These are phyloP conservation scores for Chrysoporthe austroafricana DNA, from an alignment of 2,329 filamentous ascomycete genomes.

Conservation along the genomic window DNA sequence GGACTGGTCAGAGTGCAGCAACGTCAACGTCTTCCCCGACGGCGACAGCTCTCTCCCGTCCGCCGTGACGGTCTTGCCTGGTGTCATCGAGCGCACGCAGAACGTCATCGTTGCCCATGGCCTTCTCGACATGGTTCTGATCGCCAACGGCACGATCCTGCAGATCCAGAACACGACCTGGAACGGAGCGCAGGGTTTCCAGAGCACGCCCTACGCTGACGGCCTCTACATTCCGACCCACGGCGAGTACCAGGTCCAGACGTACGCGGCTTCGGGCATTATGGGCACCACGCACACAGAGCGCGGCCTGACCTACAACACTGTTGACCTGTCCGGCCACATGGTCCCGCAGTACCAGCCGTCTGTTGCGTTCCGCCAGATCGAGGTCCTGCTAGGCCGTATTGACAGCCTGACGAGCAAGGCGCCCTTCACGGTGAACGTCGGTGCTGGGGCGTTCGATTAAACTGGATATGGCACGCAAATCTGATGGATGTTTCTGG, in stretches of 20 bases:
- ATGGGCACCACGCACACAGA: constrained; percentile 75
- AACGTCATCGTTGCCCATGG: constrained; percentile 75
- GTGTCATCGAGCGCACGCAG: constrained; percentile 71
- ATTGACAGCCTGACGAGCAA: constrained; percentile 59
- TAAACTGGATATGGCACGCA: neutral
- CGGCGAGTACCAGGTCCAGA: constrained; percentile 43
- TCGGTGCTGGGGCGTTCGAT: constrained; percentile 9
- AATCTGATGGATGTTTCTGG: neutral
- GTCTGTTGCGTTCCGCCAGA: constrained; percentile 68
- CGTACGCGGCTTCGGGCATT: constrained; percentile 65
- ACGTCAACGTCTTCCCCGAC: constrained; percentile 43
- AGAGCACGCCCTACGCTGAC: constrained; percentile 53
- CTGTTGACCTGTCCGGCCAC: constrained; percentile 68
- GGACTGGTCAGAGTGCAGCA: constrained; percentile 61
- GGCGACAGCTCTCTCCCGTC: constrained; percentile 31
- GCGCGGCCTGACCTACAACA: constrained; percentile 73
- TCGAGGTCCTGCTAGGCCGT: constrained; percentile 76
- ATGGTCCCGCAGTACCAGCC: constrained; percentile 72
- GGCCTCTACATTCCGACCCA: constrained; percentile 71
- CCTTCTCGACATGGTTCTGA: constrained; percentile 67
- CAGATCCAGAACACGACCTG: constrained; percentile 79
- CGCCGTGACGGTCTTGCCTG: constrained; percentile 50
- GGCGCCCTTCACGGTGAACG: constrained; percentile 42
- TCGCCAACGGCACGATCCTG: constrained; percentile 68
- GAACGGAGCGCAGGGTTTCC: constrained; percentile 71